Conservation (phyloP, 2,329 filamentous ascomycete species). For the Ascochyta lentis region DNA sequence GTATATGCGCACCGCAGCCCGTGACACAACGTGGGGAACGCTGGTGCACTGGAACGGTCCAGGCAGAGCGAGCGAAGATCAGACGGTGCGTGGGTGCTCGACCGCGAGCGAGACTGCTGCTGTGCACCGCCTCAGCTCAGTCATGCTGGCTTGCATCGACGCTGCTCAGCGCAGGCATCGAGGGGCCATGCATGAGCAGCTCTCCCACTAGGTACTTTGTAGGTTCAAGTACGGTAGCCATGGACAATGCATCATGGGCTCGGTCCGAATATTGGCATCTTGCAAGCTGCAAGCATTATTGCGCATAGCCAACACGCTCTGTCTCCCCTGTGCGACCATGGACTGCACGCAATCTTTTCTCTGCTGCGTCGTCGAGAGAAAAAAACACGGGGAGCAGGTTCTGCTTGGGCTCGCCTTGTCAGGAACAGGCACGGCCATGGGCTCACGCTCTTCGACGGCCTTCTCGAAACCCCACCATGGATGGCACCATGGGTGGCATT, state of each 20-base stretch:
- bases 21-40: constrained; percentile 4
- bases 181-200: neutral
- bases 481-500: constrained; percentile 10
- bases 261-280: neutral
- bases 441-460: constrained; percentile 24
- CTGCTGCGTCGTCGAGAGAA: neutral
- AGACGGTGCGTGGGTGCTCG: neutral
- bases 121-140: constrained; percentile 1
- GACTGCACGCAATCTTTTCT: too few relatives aligned
- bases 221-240: neutral
- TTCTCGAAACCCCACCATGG: constrained; percentile 33
- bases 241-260: neutral
- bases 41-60: neutral
- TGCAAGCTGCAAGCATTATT: neutral
- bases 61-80: neutral
- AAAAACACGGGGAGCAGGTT: neutral
- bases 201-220: neutral
- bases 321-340: neutral
- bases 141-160: constrained; percentile 4
- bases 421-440: constrained; percentile 27
- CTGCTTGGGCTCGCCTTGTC: constrained; percentile 18
- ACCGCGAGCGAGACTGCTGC: neutral
- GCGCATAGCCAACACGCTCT: neutral
- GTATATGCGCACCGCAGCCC: neutral
- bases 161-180: neutral